Evolutionary conservation across 2,329 filamentous ascomycete genomes (phyloP), one percentile per base, ranked within the genome.

Genomic region (Pseudocercospora eumusae): DNA sequence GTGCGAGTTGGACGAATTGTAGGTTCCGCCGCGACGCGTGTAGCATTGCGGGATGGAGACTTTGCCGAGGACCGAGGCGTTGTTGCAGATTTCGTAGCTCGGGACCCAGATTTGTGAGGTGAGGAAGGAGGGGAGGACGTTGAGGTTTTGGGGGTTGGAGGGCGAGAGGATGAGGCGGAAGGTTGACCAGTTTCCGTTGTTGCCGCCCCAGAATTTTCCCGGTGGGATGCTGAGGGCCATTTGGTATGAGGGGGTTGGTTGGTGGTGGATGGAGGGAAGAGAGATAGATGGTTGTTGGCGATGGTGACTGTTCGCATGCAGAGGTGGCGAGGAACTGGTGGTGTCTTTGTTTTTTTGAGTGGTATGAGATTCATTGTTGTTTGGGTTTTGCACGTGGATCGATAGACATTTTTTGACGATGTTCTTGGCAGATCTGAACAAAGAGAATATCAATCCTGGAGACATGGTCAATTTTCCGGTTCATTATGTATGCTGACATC

Each of bases 141-240:
- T 57, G 21, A 57, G 10, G 21, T 23, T 47, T 47, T 57, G 55
- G 6, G 28, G 52, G 20, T 36, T 54, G 23, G 52, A 36, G 28
- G 52, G 21, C 4, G 10, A 20, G 15, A 54, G n/a, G 2, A 40
- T 40, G 2, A 54, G 52, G 28, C 52, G 52, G 21, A 54, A 36
- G 27, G 52, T 54, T 13, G 52, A 54, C 55, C 55, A 57, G 55
- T 57, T 57, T 18, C 55, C 55, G 23, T 57, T 57, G 23, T 57
- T 57, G 21, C 55, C 55, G 10, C 36, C 55, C 55, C 55, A 57
- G 23, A 57, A 44, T 31, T 45, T n/a, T 15, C 33, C 33, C 9
- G 55, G 42, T 31, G 55, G 42, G 5, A 57, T 57, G 55, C 23
- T 47, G 40, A 57, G 36, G 21, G 55, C 55, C 55, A 57, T 57